These are phyloP conservation scores for Taphrina communis DNA, from an alignment of 1,139 yeast species.

Conservation along the genomic window DNA sequence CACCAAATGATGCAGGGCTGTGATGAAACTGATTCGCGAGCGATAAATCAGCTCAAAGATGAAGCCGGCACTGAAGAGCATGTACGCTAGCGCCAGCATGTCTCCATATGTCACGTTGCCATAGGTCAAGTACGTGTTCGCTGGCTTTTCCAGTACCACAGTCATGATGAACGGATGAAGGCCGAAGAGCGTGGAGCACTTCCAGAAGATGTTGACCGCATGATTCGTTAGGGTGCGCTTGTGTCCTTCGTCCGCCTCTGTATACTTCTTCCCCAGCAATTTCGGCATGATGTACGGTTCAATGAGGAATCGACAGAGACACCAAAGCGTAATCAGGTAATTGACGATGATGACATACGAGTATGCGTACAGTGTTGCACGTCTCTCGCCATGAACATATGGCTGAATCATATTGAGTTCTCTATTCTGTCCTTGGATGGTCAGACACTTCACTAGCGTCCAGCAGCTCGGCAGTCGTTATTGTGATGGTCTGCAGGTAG, in stretches of 20 bases:
- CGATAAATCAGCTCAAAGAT: slow-evolving; percentile 24
- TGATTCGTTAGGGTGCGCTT: slow-evolving; percentile 29
- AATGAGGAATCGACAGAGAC: slow-evolving; percentile 20
- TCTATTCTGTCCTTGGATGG: no score
- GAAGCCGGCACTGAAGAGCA: slow-evolving; percentile 31
- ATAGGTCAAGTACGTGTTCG: slow-evolving; percentile 12
- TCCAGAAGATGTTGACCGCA: slow-evolving; percentile 25
- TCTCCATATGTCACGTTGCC: slow-evolving; percentile 28
- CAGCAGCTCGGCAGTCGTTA: no score
- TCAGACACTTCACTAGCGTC: no score
- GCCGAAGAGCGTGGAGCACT: slow-evolving; percentile 19
- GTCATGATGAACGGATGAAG: slow-evolving; percentile 32
- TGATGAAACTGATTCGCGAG: slow-evolving; percentile 28
- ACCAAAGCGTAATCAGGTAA: slow-evolving; percentile 23
- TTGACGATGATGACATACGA: slow-evolving; percentile 24
- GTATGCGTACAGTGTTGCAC: slow-evolving; percentile 14
- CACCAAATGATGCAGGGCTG: slow-evolving; percentile 25
- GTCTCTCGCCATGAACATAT: slow-evolving; percentile 21
- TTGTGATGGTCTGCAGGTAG: no score
- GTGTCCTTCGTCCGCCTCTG: slow-evolving; percentile 12
- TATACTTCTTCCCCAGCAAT: slow-evolving; percentile 15
- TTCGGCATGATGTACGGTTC: slow-evolving; percentile 20
- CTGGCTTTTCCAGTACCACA: slow-evolving; percentile 11
- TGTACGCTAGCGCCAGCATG: slow-evolving; percentile 16
- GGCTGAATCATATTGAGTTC: background rate